These are phyloP conservation scores for Geoglossum cookeanum DNA, from an alignment of 2,329 filamentous ascomycete species.

Conservation along the genomic window DNA sequence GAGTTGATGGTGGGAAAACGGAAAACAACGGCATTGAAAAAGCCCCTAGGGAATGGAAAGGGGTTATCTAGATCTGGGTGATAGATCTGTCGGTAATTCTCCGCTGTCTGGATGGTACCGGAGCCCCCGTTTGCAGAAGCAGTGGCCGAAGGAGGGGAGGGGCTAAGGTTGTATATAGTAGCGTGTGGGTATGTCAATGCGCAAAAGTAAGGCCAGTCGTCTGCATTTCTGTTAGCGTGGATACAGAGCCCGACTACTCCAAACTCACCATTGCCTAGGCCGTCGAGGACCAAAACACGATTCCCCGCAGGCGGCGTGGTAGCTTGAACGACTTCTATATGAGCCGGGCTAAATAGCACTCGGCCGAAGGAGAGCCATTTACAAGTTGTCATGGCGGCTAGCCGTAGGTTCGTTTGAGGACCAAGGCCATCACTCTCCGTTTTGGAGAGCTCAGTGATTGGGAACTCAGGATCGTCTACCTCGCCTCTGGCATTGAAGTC, in stretches of 20 bases:
- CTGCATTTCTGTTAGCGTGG: constrained; percentile 15
- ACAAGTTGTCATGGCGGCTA: constrained; percentile 67
- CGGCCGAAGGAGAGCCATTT: constrained; percentile 78
- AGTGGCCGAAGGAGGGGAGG: constrained; percentile 32
- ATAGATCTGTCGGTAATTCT: constrained; percentile 59
- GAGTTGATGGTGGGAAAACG: constrained; percentile 55
- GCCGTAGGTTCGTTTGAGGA: constrained; percentile 53
- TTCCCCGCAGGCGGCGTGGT: constrained; percentile 29
- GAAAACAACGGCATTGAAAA: constrained; percentile 57
- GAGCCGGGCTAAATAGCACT: constrained; percentile 62
- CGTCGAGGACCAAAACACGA: constrained; percentile 60
- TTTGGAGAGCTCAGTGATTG: constrained; percentile 29
- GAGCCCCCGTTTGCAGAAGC: constrained; percentile 24
- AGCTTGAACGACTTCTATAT: constrained; percentile 45
- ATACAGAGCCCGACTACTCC: background rate
- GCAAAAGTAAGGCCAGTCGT: constrained; percentile 76
- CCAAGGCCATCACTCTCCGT: constrained; percentile 19
- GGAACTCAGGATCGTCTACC: constrained; percentile 37
- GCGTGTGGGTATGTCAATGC: constrained; percentile 60
- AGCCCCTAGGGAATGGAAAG: constrained; percentile 58
- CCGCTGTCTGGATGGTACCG: constrained; percentile 27
- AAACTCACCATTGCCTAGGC: constrained; percentile 46
- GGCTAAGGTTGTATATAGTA: constrained; percentile 52
- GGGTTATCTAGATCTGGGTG: constrained; percentile 42
- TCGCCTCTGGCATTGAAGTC: constrained; percentile 22